phyloP scores from a whole-genome alignment of 257 asterid species.

The Solanum tacnaense region DNA sequence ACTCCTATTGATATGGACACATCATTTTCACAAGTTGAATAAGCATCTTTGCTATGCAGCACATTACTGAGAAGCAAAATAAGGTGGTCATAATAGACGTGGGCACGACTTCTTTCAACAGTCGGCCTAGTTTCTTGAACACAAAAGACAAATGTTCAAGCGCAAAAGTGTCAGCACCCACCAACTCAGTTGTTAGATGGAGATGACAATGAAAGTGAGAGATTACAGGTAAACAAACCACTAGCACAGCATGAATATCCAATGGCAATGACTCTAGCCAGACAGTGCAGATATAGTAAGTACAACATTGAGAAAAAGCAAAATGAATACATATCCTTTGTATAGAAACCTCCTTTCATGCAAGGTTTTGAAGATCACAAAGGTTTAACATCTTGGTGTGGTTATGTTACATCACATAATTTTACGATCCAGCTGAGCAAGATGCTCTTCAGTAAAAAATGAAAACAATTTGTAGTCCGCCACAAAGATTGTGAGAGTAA shows the following conservation, averaged over 20 bases:
- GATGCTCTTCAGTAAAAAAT: neutral
- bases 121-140: slow-evolving; percentile 29
- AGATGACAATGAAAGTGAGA: neutral
- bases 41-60: slow-evolving; percentile 16
- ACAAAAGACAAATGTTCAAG: slow-evolving; percentile 7
- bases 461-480: neutral
- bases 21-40: neutral
- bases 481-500: neutral
- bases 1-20: neutral
- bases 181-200: slow-evolving; percentile 11
- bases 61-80: slow-evolving; percentile 32
- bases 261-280: neutral
- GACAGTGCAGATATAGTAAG: neutral
- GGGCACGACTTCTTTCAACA: slow-evolving; percentile 31
- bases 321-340: neutral
- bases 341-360: neutral
- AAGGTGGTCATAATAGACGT: slow-evolving; percentile 37
- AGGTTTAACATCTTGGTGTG: neutral
- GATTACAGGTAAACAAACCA: slow-evolving; percentile 14
- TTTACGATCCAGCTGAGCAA: neutral
- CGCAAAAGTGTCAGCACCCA: neutral
- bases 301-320: neutral
- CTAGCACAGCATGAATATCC: slow-evolving; percentile 3
- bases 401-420: neutral
- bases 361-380: neutral